phyloP scores from a whole-genome alignment of 768 basidiomycete species.

The Boletus sp. region DNA sequence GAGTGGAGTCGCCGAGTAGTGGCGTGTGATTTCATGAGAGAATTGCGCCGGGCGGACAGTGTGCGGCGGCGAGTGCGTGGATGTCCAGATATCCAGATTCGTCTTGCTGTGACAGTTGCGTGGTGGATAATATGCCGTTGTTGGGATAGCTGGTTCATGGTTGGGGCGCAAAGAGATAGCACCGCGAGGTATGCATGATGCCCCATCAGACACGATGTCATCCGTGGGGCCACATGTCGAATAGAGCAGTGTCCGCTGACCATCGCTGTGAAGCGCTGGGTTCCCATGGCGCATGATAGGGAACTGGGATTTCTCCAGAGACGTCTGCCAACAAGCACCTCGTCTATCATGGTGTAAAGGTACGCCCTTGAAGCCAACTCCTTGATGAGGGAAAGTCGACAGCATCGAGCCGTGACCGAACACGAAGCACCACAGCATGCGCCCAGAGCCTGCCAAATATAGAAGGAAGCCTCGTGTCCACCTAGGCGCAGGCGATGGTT shows the following conservation, averaged over 20 bases:
- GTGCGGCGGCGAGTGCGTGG: background rate
- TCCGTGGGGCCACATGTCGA: background rate
- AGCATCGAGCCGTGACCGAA: background rate
- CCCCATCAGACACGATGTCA: background rate
- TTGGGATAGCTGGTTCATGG: background rate
- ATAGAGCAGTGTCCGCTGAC: background rate
- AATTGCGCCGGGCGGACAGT: background rate
- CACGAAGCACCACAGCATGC: background rate
- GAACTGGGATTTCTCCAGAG: too few relatives aligned
- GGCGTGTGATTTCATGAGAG: background rate
- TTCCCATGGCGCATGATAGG: too few relatives aligned
- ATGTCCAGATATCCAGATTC: background rate
- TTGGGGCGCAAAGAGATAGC: background rate
- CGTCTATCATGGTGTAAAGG: too few relatives aligned
- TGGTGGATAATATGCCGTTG: background rate
- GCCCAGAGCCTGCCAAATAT: background rate
- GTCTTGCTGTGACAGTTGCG: background rate
- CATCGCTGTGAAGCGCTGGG: too few relatives aligned
- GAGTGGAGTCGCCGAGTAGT: background rate
- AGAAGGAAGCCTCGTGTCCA: background rate
- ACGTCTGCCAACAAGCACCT: too few relatives aligned
- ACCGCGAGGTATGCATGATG: background rate
- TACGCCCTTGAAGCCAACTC: too few relatives aligned
- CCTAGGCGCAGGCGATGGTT: background rate
- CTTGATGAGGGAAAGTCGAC: too few relatives aligned